Evolutionary conservation across 345 rosid genomes (phyloP), one percentile per base, ranked within the genome.

Genomic region (Camelina laxa): DNA sequence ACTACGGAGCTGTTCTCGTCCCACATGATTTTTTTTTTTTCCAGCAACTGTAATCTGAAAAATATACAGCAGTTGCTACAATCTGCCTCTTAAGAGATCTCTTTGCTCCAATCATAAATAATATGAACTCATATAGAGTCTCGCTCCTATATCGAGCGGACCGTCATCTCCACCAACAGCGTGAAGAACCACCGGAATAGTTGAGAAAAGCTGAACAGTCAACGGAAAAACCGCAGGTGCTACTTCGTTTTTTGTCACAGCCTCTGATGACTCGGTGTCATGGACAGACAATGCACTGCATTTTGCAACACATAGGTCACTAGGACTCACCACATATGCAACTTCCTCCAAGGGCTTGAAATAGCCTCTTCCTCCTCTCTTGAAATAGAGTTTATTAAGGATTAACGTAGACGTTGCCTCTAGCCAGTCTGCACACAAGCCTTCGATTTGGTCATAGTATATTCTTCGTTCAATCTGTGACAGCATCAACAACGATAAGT

Each of bases 101-200:
- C 47, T 58, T 60, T 19, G 39, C 41, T 33, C 50, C 73, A 80
- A 82, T 85, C 81, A 85, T 79, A 72, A 71, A 9, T 85, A 80
- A 79, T 94, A 94, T 45, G 98, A 81, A 85, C 87, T 84, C 85
- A 82, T 72, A 79, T 84, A 91, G 69, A 94, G 85, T 75, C 93
- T 84, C 1, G 77, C 91, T 61, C 86, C 88, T 70, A 91, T 84
- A 44, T 94, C 96, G 5, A 79, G 83, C 66, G 96, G 97, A 33
- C 92, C 95, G 49, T 81, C 90, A 72, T 80, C 88, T 59, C 98
- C 98, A 44, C 96, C 96, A 62, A 85, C 77, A 3, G 96, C 96
- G 77, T 87, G 79, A 54, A 94, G 89, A 12, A 85, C 97, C 47
- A 91, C 93, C 0, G 96, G 89, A 77, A 94, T 88, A 39, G 92